phyloP scores from a whole-genome alignment of 805 yeast genomes.

The Blastobotrys robertii region DNA sequence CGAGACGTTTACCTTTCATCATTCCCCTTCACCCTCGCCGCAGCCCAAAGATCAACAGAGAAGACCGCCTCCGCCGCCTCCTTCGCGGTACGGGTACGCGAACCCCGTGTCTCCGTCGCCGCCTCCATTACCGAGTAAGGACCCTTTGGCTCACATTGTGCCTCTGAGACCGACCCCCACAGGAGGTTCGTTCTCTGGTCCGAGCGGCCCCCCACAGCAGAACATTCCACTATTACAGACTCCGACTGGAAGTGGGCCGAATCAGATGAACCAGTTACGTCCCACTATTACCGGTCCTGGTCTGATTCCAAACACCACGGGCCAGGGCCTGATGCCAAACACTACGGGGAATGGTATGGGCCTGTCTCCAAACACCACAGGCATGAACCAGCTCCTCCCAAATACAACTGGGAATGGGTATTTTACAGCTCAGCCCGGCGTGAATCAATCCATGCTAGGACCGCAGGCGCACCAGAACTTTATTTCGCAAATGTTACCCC shows the following conservation, averaged over 20 bases:
- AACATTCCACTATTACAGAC: neutral
- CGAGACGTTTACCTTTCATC: conserved; percentile 1
- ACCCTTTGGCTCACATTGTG: conserved; percentile 1
- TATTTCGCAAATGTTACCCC: neutral
- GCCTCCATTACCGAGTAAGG: conserved; percentile 1
- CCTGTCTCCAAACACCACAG: neutral
- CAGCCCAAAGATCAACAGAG: conserved; percentile 14
- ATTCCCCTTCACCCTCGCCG: conserved; percentile 14
- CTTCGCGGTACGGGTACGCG: conserved; percentile 3
- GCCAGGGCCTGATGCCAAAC: neutral
- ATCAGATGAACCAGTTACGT: neutral
- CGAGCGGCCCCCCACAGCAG: neutral
- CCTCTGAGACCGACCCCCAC: neutral
- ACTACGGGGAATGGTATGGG: neutral
- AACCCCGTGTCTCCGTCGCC: conserved; percentile 1
- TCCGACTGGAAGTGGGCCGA: neutral
- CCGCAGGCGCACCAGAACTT: too few relatives aligned
- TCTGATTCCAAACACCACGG: neutral
- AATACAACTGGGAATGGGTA: neutral
- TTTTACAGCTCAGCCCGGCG: too few relatives aligned
- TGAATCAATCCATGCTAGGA: too few relatives aligned
- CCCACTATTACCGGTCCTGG: neutral
- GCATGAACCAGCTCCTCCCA: neutral
- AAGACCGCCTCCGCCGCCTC: neutral
- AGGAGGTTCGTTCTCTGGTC: neutral